These are phyloP conservation scores for Coemansia sp. DNA, from an alignment of 192 early-diverging fungal genomes.

Conservation along the genomic window DNA sequence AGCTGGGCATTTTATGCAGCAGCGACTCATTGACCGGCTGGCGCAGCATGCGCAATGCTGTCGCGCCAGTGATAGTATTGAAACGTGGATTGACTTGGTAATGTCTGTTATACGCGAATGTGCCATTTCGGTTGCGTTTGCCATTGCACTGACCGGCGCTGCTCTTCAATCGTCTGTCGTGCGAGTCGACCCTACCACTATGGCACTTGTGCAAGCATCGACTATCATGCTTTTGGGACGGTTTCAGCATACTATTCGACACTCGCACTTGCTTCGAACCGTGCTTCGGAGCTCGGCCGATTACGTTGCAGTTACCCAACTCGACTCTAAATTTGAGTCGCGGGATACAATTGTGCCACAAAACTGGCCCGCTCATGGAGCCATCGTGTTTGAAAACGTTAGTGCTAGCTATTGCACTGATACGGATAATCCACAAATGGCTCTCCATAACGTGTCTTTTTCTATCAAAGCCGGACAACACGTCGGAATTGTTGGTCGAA, in stretches of 20 bases:
- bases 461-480: conserved; percentile 63
- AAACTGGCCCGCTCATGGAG: conserved; percentile 59
- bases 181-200: neutral
- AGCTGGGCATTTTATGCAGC: conserved; percentile 43
- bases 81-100: conserved; percentile 47
- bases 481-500: conserved; percentile 83
- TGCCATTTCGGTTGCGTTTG: conserved; percentile 17
- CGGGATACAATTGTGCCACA: neutral
- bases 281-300: conserved; percentile 9
- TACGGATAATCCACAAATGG: conserved; percentile 20
- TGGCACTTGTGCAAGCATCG: conserved; percentile 22
- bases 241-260: conserved; percentile 43
- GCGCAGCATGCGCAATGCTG: conserved; percentile 1
- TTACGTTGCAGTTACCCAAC: conserved; percentile 12
- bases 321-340: neutral
- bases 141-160: conserved; percentile 19
- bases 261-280: conserved; percentile 24
- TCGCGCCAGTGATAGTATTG: conserved; percentile 25
- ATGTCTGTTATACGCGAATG: conserved; percentile 37
- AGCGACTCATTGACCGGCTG: conserved; percentile 7
- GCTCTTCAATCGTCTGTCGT: neutral
- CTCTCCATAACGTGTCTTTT: conserved; percentile 62
- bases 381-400: conserved; percentile 58
- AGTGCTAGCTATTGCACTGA: conserved; percentile 55
- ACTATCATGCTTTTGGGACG: conserved; percentile 28